Percentiles rank a stretch among this genome's conserved stretches.
Conservation (phyloP, 192 early-diverging fungal genomes). For the Backusella sp. region DNA sequence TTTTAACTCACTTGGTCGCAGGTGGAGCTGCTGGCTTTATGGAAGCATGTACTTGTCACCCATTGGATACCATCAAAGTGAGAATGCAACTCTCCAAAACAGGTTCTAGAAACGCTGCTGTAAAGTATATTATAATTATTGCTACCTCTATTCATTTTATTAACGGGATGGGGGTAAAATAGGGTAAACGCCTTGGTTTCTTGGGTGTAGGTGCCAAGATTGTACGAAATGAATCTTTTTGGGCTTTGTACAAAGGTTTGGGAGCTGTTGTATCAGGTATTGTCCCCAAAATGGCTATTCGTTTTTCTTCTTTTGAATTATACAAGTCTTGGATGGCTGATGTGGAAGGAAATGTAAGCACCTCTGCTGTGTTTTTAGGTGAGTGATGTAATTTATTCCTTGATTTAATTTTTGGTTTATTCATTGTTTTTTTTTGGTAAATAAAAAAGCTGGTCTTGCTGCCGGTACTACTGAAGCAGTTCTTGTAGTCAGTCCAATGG, state of each 20-base stretch:
- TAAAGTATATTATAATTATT: conserved; percentile 22
- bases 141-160: background rate
- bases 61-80: conserved; percentile 97
- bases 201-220: conserved; percentile 81
- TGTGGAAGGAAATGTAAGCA: conserved; percentile 51
- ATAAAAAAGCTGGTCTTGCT: conserved; percentile 67
- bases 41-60: conserved; percentile 89
- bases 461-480: conserved; percentile 96
- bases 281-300: conserved; percentile 98
- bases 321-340: conserved; percentile 82
- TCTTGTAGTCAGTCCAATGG: conserved; percentile 95
- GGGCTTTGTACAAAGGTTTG: conserved; percentile 94
- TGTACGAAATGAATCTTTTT: conserved; percentile 78
- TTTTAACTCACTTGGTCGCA: conserved; percentile 78
- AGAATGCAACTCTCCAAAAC: conserved; percentile 87
- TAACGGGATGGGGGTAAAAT: background rate
- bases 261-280: conserved; percentile 95
- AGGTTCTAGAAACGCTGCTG: conserved; percentile 49
- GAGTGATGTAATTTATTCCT: background rate
- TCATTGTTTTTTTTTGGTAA: background rate
- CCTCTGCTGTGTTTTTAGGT: conserved; percentile 61
- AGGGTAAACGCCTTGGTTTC: conserved; percentile 57
- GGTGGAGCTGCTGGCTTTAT: conserved; percentile 89
- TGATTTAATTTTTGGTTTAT: background rate
- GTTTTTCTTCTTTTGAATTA: conserved; percentile 92